Evolutionary conservation across 352 stramenopile species (phyloP).

Genomic region (Phytophthora fragariaefolia): DNA sequence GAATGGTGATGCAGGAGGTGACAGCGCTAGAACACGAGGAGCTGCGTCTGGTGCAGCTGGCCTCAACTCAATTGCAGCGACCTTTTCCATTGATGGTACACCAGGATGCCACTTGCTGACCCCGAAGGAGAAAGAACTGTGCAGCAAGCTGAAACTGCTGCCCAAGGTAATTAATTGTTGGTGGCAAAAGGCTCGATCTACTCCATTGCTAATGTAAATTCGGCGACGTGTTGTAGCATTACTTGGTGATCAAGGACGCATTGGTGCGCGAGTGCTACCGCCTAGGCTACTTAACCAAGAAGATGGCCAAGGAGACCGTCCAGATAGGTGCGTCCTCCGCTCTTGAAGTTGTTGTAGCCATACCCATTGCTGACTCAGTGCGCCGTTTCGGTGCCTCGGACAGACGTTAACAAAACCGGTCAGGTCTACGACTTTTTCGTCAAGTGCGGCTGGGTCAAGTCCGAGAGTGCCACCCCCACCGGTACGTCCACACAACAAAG

Average conservation of each 20-base stretch:
- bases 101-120: constrained; percentile 90
- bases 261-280: constrained; percentile 91
- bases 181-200: background rate
- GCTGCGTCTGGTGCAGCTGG: constrained; percentile 9
- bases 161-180: constrained; percentile 66
- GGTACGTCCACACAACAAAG: constrained; percentile 39
- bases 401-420: constrained; percentile 85
- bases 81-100: constrained; percentile 81
- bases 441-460: constrained; percentile 87
- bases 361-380: constrained; percentile 24
- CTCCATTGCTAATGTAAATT: constrained; percentile 15
- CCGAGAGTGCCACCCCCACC: constrained; percentile 57
- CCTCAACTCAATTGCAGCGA: constrained; percentile 44
- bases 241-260: constrained; percentile 95
- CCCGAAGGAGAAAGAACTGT: constrained; percentile 91
- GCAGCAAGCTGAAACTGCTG: constrained; percentile 89
- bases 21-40: constrained; percentile 43
- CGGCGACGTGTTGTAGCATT: constrained; percentile 65
- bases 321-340: constrained; percentile 83
- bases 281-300: constrained; percentile 77
- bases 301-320: constrained; percentile 87
- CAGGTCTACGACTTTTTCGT: constrained; percentile 93
- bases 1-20: constrained; percentile 30
- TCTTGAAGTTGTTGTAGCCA: constrained; percentile 11
- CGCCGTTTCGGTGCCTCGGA: constrained; percentile 18